Conservation (phyloP, 2,329 filamentous ascomycete species). For the Talaromyces amestolkiae region DNA sequence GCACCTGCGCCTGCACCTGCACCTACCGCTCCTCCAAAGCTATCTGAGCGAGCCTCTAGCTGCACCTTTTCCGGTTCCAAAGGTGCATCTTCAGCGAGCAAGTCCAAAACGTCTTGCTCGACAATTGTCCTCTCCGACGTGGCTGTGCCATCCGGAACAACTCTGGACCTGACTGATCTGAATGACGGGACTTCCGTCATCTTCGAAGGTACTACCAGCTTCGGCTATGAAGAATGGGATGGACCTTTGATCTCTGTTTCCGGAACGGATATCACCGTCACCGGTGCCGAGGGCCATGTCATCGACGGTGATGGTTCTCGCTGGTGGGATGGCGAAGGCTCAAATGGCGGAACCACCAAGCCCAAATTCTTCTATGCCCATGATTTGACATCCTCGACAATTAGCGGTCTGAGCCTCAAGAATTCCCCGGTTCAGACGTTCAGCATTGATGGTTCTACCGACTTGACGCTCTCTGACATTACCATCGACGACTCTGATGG, state of each 20-base stretch:
- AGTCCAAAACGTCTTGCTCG: conserved; percentile 30
- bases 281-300: conserved; percentile 51
- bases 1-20: not conserved
- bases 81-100: conserved; percentile 25
- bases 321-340: conserved; percentile 63
- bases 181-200: conserved; percentile 19
- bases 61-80: conserved; percentile 5
- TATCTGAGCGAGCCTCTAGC: not conserved
- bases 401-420: conserved; percentile 31
- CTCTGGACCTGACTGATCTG: conserved; percentile 31
- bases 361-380: conserved; percentile 61
- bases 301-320: conserved; percentile 57
- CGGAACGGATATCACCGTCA: conserved; percentile 56
- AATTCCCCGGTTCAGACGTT: conserved; percentile 39
- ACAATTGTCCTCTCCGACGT: conserved; percentile 36
- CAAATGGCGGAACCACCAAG: conserved; percentile 61
- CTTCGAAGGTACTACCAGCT: conserved; percentile 60
- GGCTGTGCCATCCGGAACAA: conserved; percentile 32
- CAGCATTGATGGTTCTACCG: conserved; percentile 29
- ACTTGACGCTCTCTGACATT: conserved; percentile 53
- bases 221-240: conserved; percentile 63
- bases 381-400: conserved; percentile 29
- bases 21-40: not conserved
- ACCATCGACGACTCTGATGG: conserved; percentile 59
- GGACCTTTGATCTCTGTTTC: conserved; percentile 63